Conservation (phyloP, 805 yeast species). For the Nadsonia fulvescens region DNA sequence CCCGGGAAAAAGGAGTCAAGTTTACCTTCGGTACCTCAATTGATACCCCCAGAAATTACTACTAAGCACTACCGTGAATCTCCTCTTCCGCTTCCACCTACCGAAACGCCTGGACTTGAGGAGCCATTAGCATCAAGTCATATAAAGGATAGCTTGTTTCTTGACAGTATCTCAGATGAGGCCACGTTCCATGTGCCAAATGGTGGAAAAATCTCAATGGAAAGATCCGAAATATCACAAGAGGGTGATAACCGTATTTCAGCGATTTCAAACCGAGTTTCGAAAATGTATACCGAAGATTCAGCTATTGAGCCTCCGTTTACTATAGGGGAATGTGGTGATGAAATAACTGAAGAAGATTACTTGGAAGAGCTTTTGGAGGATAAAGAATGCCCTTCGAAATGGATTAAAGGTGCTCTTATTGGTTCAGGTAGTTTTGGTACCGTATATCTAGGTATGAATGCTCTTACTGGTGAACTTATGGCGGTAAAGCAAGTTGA, state of each 20-base stretch:
- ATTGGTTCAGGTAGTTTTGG: constrained; percentile 95
- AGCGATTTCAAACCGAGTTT: constrained; percentile 2
- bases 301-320: no score
- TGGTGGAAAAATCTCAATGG: no score
- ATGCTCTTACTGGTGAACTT: constrained; percentile 79
- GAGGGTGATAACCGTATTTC: no score
- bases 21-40: constrained; percentile 11
- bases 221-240: no score
- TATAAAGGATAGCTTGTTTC: no score
- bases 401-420: constrained; percentile 85
- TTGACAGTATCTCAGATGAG: no score
- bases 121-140: no score
- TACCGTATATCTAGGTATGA: constrained; percentile 80
- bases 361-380: constrained; percentile 19
- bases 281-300: background rate
- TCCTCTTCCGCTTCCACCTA: no score
- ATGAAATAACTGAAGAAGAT: constrained; percentile 21
- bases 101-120: no score
- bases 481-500: constrained; percentile 96
- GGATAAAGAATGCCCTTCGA: constrained; percentile 42
- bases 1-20: constrained; percentile 10
- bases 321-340: constrained; percentile 25
- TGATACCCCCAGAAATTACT: no score
- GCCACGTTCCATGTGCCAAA: no score
- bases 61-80: no score